Conservation (phyloP, 176 grass and related monocot species). For the sorghum (Sorghum bicolor) region DNA sequence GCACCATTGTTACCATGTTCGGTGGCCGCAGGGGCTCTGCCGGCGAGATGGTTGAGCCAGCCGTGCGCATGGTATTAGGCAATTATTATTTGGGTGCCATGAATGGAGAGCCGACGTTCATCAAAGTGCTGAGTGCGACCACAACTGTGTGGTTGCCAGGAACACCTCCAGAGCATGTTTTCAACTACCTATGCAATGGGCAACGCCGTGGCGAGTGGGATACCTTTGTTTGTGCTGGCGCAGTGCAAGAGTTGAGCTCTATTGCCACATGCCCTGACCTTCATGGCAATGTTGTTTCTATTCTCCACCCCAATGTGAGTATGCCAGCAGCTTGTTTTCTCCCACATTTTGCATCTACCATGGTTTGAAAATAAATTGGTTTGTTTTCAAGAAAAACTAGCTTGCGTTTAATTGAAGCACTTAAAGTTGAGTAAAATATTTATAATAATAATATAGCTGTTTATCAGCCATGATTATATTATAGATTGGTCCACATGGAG, state of each 20-base stretch:
- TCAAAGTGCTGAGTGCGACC: neutral
- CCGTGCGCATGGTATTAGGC: neutral
- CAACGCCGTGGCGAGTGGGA: neutral
- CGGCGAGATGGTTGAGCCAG: neutral
- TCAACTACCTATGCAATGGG: neutral
- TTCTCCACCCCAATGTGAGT: neutral
- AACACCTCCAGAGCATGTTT: neutral
- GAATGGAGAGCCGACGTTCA: neutral
- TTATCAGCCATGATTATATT: no score
- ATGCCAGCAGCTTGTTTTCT: constrained; percentile 21
- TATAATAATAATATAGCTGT: neutral
- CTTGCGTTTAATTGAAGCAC: neutral
- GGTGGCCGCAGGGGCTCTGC: neutral
- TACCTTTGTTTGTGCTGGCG: neutral
- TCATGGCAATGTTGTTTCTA: neutral
- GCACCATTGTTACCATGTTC: neutral
- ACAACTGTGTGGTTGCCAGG: neutral
- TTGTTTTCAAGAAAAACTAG: neutral
- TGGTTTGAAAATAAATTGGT: neutral
- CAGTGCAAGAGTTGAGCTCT: neutral
- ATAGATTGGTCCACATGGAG: neutral
- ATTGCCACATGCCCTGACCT: neutral
- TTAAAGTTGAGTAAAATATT: neutral
- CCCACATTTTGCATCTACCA: neutral
- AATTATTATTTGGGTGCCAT: neutral